These are phyloP conservation scores for Penicillium sp. DNA, from an alignment of 2,329 filamentous ascomycete genomes.

Conservation along the genomic window DNA sequence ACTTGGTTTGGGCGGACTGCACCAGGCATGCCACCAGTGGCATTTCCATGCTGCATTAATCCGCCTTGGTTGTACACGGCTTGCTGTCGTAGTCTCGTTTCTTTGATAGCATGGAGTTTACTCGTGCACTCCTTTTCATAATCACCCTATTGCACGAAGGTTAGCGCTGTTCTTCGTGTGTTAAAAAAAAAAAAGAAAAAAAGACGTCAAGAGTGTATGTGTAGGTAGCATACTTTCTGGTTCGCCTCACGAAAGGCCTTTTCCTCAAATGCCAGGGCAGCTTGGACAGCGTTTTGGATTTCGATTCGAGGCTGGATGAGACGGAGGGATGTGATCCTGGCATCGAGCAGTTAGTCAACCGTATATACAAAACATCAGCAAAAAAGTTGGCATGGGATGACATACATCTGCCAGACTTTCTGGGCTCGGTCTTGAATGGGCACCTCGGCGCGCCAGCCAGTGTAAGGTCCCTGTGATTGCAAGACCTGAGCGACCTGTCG, in stretches of 20 bases:
- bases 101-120: conserved; percentile 43
- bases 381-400: conserved; percentile 10
- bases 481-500: conserved; percentile 38
- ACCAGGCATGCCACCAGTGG: conserved; percentile 29
- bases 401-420: conserved; percentile 44
- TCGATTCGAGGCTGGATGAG: conserved; percentile 42
- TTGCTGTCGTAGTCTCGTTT: conserved; percentile 40
- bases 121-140: conserved; percentile 43
- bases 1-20: conserved; percentile 38
- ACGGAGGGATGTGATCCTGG: conserved; percentile 43
- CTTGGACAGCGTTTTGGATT: conserved; percentile 34
- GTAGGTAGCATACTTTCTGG: conserved; percentile 24
- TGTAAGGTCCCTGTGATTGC: conserved; percentile 39
- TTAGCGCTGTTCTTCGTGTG: background rate
- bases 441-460: conserved; percentile 44
- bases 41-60: conserved; percentile 28
- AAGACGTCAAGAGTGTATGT: background rate
- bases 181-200: too few relatives aligned
- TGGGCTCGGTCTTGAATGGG: conserved; percentile 35
- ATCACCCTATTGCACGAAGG: conserved; percentile 27
- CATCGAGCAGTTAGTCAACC: background rate
- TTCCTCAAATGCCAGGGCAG: conserved; percentile 43
- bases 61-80: conserved; percentile 21
- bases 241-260: conserved; percentile 41
- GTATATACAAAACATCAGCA: conserved; percentile 11